A percentile compares a stretch with the other conserved stretches of the same genome.
These are phyloP conservation scores for Boletus patriciae DNA, from an alignment of 768 basidiomycete species.

Conservation along the genomic window DNA sequence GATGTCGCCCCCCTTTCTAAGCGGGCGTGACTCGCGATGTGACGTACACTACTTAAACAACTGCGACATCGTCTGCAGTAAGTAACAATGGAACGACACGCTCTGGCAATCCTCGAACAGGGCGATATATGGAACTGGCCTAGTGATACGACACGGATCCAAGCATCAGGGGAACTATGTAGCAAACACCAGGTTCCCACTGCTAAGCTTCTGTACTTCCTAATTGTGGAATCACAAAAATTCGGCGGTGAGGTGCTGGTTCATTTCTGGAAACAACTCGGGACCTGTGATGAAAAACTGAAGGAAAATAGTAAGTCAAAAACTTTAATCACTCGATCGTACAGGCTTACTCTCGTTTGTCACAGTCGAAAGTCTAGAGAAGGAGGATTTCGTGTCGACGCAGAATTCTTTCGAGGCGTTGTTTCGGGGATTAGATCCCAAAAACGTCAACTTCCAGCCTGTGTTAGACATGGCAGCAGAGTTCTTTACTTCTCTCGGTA, in stretches of 20 bases:
- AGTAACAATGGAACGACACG: constrained; percentile 1
- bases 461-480: too few relatives aligned
- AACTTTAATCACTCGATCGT: not conserved
- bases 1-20: too few relatives aligned
- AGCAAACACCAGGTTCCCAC: not conserved
- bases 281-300: not conserved
- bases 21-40: too few relatives aligned
- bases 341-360: not conserved
- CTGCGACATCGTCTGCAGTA: too few relatives aligned
- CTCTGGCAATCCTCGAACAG: not conserved
- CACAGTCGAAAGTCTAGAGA: not conserved
- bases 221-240: constrained; percentile 1
- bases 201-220: not conserved
- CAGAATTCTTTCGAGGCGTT: too few relatives aligned
- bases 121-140: not conserved
- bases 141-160: too few relatives aligned
- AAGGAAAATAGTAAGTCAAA: constrained; percentile 2
- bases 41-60: too few relatives aligned
- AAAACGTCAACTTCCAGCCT: too few relatives aligned
- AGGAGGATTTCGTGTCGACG: too few relatives aligned
- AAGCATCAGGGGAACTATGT: not conserved
- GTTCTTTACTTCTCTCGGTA: too few relatives aligned
- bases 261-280: constrained; percentile 5
- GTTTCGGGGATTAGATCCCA: too few relatives aligned
- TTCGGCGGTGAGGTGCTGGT: not conserved